Evolutionary conservation across 2,329 filamentous ascomycete species (phyloP).

Genomic region (Drechslerella dactyloides): DNA sequence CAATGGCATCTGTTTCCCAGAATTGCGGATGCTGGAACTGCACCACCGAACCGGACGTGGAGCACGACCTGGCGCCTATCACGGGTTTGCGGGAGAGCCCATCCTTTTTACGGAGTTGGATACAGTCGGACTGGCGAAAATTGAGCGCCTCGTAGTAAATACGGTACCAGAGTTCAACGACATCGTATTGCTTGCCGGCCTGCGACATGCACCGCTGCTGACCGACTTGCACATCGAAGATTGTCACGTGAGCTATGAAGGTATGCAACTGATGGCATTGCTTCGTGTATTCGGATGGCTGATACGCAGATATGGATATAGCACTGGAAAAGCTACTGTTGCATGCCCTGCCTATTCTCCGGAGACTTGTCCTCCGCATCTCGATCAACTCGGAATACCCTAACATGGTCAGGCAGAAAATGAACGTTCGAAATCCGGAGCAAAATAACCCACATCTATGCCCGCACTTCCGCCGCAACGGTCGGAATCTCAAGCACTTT

Average conservation of each 20-base stretch:
- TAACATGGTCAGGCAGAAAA: slow-evolving; percentile 46
- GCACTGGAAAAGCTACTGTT: slow-evolving; percentile 42
- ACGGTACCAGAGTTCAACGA: slow-evolving; percentile 53
- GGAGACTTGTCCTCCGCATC: slow-evolving; percentile 50
- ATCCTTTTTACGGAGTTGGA: slow-evolving; percentile 49
- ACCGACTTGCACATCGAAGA: slow-evolving; percentile 52
- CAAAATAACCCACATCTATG: slow-evolving; percentile 52
- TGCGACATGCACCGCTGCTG: slow-evolving; percentile 51
- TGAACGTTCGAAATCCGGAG: slow-evolving; percentile 32
- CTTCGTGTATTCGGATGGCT: not conserved
- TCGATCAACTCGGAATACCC: slow-evolving; percentile 52
- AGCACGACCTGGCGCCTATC: slow-evolving; percentile 19
- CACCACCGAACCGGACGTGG: slow-evolving; percentile 38
- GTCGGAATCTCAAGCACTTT: slow-evolving; percentile 52
- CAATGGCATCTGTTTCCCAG: slow-evolving; percentile 53
- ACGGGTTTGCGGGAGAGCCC: slow-evolving; percentile 14
- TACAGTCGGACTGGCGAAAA: slow-evolving; percentile 51
- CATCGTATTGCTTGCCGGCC: slow-evolving; percentile 52
- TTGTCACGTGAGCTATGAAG: slow-evolving; percentile 51
- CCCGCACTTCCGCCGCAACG: slow-evolving; percentile 51
- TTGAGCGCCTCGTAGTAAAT: slow-evolving; percentile 52
- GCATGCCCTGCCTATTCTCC: slow-evolving; percentile 51
- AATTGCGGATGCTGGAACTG: slow-evolving; percentile 51
- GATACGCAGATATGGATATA: not conserved
- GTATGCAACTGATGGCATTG: slow-evolving; percentile 14